Evolutionary conservation across 306 rosid species (phyloP).

Genomic region (Mimosa pudica): DNA sequence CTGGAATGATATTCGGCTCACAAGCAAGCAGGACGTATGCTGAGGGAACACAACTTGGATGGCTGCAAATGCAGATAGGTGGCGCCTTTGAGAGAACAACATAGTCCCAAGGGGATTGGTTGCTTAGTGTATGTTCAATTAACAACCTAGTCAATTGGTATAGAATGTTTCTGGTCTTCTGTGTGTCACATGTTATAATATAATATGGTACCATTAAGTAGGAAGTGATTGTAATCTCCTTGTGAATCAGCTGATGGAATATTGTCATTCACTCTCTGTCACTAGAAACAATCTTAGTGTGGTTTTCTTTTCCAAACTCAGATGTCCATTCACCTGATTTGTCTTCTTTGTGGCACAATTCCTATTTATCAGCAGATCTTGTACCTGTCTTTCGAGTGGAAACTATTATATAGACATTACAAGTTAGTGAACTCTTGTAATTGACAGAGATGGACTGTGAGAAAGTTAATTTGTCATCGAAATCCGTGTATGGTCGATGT

Average conservation of each 20-base stretch:
- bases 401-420: slow-evolving; percentile 3
- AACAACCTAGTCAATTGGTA: slow-evolving; percentile 45
- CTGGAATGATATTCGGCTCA: slow-evolving; percentile 72
- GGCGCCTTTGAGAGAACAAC: slow-evolving; percentile 70
- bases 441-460: slow-evolving; percentile 20
- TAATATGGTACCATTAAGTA: slow-evolving; percentile 34
- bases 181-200: slow-evolving; percentile 39
- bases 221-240: slow-evolving; percentile 44
- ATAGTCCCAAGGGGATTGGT: slow-evolving; percentile 35
- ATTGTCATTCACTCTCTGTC: slow-evolving; percentile 25
- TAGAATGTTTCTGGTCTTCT: slow-evolving; percentile 36
- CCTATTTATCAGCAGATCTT: slow-evolving; percentile 27
- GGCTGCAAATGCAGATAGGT: slow-evolving; percentile 91
- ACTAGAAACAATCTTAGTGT: slow-evolving; percentile 35
- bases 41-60: slow-evolving; percentile 68
- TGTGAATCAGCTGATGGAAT: slow-evolving; percentile 29
- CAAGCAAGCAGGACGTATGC: slow-evolving; percentile 66
- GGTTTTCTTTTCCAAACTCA: slow-evolving; percentile 23
- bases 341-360: slow-evolving; percentile 5
- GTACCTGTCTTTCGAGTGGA: slow-evolving; percentile 22
- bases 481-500: not conserved
- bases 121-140: slow-evolving; percentile 30
- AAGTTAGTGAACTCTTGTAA: slow-evolving; percentile 11
- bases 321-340: slow-evolving; percentile 26
- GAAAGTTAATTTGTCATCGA: not conserved